These are phyloP conservation scores for Pseudogymnoascus sp. DNA, from an alignment of 2,329 filamentous ascomycete genomes.

Conservation along the genomic window DNA sequence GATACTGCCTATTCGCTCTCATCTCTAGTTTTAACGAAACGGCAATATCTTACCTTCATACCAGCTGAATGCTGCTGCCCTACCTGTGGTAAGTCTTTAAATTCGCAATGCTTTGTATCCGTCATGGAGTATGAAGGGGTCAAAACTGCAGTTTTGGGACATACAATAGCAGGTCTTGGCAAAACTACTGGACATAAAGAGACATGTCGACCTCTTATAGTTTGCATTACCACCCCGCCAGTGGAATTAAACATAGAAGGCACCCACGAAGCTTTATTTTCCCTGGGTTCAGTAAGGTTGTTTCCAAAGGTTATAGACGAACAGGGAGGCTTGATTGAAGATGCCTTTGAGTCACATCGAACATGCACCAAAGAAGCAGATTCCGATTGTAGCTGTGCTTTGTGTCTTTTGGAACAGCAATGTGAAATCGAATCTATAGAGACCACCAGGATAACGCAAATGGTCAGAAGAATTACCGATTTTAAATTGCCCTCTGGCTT, in stretches of 20 bases:
- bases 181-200: background rate
- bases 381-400: background rate
- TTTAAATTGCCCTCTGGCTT: background rate
- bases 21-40: background rate
- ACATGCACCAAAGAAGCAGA: background rate
- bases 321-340: background rate
- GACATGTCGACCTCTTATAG: constrained; percentile 7
- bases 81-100: constrained; percentile 6
- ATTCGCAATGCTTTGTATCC: background rate
- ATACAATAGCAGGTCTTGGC: background rate
- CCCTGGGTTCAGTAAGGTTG: background rate
- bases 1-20: constrained; percentile 1
- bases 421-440: background rate
- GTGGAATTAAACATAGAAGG: background rate
- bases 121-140: constrained; percentile 4
- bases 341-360: background rate
- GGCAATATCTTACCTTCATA: constrained; percentile 9
- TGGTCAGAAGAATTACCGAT: background rate
- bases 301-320: constrained; percentile 6
- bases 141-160: background rate
- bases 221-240: constrained; percentile 2
- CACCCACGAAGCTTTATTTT: background rate
- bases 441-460: background rate
- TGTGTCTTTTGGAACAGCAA: background rate
- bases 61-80: constrained; percentile 2